Evolutionary conservation across 2,329 filamentous ascomycete species (phyloP).

Genomic region (Cladophialophora immunda): DNA sequence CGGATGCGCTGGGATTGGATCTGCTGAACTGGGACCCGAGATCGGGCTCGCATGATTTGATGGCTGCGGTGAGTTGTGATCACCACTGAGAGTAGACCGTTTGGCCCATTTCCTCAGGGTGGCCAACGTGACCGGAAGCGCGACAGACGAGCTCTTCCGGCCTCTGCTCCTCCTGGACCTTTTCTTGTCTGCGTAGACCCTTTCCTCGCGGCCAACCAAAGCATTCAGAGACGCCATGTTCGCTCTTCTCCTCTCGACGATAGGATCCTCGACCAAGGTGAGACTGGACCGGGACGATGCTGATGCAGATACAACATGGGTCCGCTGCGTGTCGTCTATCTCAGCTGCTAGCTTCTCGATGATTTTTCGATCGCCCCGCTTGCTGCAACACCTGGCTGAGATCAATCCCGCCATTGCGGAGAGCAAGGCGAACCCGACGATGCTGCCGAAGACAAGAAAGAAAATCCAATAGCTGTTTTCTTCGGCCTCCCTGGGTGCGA

Average conservation of each 20-base stretch:
- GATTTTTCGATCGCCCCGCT: slow-evolving; percentile 8
- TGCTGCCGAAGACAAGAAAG: slow-evolving; percentile 17
- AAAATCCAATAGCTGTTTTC: slow-evolving; percentile 16
- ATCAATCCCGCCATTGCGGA: slow-evolving; percentile 18
- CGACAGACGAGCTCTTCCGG: slow-evolving; percentile 14
- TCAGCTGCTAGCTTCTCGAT: slow-evolving; percentile 13
- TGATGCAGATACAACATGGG: not conserved
- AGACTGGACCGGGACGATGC: slow-evolving; percentile 5
- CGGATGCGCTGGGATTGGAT: not conserved
- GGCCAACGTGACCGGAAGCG: slow-evolving; percentile 14
- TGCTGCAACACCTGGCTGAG: slow-evolving; percentile 12
- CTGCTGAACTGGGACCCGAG: not conserved
- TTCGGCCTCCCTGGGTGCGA: not conserved
- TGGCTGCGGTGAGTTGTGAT: not conserved
- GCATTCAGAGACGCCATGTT: slow-evolving; percentile 10
- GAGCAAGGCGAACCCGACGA: slow-evolving; percentile 15
- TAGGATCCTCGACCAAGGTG: slow-evolving; percentile 9
- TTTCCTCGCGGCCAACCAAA: slow-evolving; percentile 9
- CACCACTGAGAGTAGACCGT: slow-evolving; percentile 9
- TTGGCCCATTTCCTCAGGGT: slow-evolving; percentile 15
- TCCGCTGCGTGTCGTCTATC: not conserved
- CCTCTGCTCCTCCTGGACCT: slow-evolving; percentile 4
- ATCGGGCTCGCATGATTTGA: not conserved
- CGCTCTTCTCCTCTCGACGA: slow-evolving; percentile 17
- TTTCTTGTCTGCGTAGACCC: slow-evolving; percentile 6